These are phyloP conservation scores for Pseudovirgaria hyperparasitica DNA, from an alignment of 2,329 filamentous ascomycete species.

Conservation along the genomic window DNA sequence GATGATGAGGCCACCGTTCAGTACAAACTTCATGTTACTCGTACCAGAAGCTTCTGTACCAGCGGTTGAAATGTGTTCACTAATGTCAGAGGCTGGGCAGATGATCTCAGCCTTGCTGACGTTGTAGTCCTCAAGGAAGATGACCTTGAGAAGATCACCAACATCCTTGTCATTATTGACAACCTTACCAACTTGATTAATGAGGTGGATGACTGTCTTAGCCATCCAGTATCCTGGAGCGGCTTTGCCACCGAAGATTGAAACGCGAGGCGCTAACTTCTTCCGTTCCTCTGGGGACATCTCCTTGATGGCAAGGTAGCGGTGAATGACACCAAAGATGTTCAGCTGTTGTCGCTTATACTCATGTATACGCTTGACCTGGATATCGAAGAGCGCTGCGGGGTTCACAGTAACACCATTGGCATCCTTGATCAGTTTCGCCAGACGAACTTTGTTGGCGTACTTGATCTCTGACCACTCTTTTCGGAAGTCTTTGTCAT, in stretches of 20 bases:
- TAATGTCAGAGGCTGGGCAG: constrained; percentile 84
- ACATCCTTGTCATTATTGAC: constrained; percentile 89
- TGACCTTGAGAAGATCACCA: constrained; percentile 88
- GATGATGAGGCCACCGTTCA: constrained; percentile 94
- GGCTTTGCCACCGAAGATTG: constrained; percentile 95
- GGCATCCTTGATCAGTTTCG: constrained; percentile 77
- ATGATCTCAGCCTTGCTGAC: constrained; percentile 99
- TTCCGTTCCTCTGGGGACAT: constrained; percentile 74
- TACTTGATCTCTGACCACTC: constrained; percentile 97
- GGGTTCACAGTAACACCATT: constrained; percentile 78
- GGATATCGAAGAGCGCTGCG: constrained; percentile 80
- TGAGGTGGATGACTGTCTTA: constrained; percentile 93
- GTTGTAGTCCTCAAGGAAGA: constrained; percentile 97
- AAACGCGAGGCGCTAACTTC: constrained; percentile 77
- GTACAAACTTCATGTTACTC: constrained; percentile 99
- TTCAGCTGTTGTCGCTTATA: constrained; percentile 99
- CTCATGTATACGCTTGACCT: constrained; percentile 98
- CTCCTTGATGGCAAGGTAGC: constrained; percentile 79
- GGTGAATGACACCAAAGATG: constrained; percentile 94
- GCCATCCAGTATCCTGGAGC: constrained; percentile 99
- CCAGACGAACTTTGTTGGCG: constrained; percentile 85
- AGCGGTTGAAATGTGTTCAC: constrained; percentile 96
- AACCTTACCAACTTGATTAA: constrained; percentile 81
- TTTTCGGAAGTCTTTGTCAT: constrained; percentile 82
- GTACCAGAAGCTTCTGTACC: constrained; percentile 83